Base-by-base conservation (phyloP, 805 yeast genomes). In the Cyberlindnera xylosilytica region DNA sequence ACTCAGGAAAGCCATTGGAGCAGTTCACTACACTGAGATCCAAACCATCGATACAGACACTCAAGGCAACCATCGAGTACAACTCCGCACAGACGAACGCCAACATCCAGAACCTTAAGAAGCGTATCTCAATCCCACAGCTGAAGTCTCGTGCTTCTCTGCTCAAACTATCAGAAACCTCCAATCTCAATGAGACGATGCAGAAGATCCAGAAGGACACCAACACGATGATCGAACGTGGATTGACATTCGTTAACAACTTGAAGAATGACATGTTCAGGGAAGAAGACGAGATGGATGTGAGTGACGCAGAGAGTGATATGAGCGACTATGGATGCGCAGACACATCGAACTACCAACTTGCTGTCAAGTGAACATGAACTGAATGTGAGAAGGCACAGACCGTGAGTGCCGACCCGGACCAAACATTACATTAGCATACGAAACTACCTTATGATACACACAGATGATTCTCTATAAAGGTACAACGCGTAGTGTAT, bases 251-350 rank as follows among this genome's bases (percentile, higher is more conserved):
- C 27, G 50, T 56, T 6, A 54, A 47, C 31, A 51, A 36, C 22
- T 26, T 61, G 37, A 59, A 63, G 43, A 61, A 58, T 23, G 69
- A 64, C 12, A 52, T 49, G 36, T 41, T 65, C 38, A 53, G 54
- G 3, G 58, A 59, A 10, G 56, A 59, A 18, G 62, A 52, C 56
- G 58, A 33, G 54, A 56, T 35, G 60, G 59, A 34, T 20, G 35
- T 24, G 31, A 43, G 37, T 16, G 47, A 38, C 19, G 41, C 34
- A 6, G 48, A 45, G 16, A 45, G 44, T 19, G 47, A 42, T 8
- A 9, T 15, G 7, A 49, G 55, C 31, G 54, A 56, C 24, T 48
- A 54, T 20, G 58, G 61, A 1, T 47, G 48, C 16, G 63, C 61
- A 18, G 60, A 56, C 37, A 50, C 54, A 13, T 53, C 57, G 23